A percentile compares a stretch with the other conserved stretches of the same genome.
Conservation (phyloP, 2,329 filamentous ascomycete genomes). For the Paraphoma chrysanthemicola region DNA sequence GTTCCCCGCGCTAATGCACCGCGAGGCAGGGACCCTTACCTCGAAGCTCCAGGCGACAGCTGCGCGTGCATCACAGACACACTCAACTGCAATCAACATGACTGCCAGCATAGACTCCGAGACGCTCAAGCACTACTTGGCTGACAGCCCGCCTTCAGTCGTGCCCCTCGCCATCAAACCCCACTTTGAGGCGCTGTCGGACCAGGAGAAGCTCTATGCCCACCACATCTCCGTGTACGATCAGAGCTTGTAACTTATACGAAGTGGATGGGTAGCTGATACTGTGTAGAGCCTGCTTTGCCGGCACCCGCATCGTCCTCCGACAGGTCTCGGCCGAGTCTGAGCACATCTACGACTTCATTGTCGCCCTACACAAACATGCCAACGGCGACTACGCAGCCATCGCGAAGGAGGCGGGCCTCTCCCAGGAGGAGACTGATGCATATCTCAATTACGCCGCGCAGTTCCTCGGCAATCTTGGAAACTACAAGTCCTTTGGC, state of each 20-base stretch:
- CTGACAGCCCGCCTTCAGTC: constrained; percentile 87
- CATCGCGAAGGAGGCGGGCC: constrained; percentile 51
- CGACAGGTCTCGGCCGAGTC: constrained; percentile 61
- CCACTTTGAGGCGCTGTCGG: constrained; percentile 81
- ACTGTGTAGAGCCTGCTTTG: constrained; percentile 51
- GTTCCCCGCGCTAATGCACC: not conserved
- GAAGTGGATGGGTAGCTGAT: not conserved
- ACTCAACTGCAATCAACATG: constrained; percentile 18
- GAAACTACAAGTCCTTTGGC: constrained; percentile 61
- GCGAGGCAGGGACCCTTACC: not conserved
- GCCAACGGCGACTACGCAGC: constrained; percentile 58
- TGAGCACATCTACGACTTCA: constrained; percentile 62
- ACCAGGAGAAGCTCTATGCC: constrained; percentile 86
- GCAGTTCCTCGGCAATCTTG: constrained; percentile 61
- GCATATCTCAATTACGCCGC: constrained; percentile 48
- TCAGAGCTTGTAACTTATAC: no score
- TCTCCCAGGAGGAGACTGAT: constrained; percentile 48
- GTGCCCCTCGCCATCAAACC: constrained; percentile 89
- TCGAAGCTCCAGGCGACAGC: not conserved
- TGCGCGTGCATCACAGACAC: not conserved
- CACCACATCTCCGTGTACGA: constrained; percentile 64
- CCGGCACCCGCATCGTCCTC: constrained; percentile 60
- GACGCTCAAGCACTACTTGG: constrained; percentile 74
- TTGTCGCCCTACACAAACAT: constrained; percentile 57
- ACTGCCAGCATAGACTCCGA: constrained; percentile 51